Evolutionary conservation across 2,329 filamentous ascomycete species (phyloP), one percentile per base, ranked within the genome.

Genomic region (Camillea tinctor): DNA sequence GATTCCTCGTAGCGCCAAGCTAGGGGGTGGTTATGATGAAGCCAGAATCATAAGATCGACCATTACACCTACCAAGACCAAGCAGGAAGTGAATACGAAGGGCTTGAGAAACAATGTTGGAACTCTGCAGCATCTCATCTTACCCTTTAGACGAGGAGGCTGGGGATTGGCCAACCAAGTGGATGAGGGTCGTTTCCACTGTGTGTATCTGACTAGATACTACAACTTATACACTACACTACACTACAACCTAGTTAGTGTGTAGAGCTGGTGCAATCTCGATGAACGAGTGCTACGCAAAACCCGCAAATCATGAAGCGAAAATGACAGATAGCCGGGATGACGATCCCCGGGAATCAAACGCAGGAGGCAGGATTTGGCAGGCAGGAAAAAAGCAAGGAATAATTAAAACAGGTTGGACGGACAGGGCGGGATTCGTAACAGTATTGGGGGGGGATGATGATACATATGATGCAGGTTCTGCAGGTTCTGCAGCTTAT

Each of bases 1-100:
- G n/a, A 54, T 50, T 50, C 49, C 24, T 19, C 44, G 49, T 60
- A 54, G 62, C 62, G 58, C 62, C 54, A 58, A 60, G 54, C n/a
- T 40, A 48, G 49, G 50, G 23, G n/a, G n/a, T n/a, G n/a, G 8
- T 58, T 56, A 49, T 54, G 44, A 13, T 49, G 24, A 55, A 50
- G 60, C 56, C 40, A 58, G 52, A 17, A 54, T 21, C 52, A 44
- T 44, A 44, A 44, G 36, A 44, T 44, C 36, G 36, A 15, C 36
- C 17, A 44, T 15, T 44, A 30, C n/a, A n/a, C n/a, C n/a, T n/a
- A n/a, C n/a, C n/a, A n/a, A n/a, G n/a, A 40, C 36, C 1, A 44
- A 44, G 36, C 36, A n/a, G 36, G 36, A n/a, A n/a, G n/a, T n/a
- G n/a, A 44, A 44, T 44, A 44, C 36, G 36, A 44, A 44, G 17